Base-by-base conservation (phyloP, 1,139 yeast genomes). In the Chernovozyma aurita region DNA sequence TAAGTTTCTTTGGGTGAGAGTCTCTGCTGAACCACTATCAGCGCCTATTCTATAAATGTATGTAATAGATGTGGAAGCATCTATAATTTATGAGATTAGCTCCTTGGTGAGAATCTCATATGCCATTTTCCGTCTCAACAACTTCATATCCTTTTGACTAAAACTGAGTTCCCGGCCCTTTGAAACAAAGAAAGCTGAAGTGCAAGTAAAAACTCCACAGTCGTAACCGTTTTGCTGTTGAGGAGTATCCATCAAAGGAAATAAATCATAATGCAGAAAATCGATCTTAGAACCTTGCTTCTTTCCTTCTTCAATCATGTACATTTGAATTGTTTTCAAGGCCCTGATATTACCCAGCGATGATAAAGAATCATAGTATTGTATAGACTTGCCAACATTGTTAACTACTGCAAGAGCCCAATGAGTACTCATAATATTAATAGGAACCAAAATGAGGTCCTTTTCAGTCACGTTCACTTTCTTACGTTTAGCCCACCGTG, bases 171-270 rank as follows among this genome's bases (percentile, higher is more conserved):
- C 63, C 25, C 59, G 54, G 9, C 63, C 62, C 37, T 76, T 55
- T 14, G 86, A 65, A 31, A 85, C 50, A 34, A 73, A 80, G 36
- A 78, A 74, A 1, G 87, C 86, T 41, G 84, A 83, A 38, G 87
- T 76, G 57, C 97, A 85, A 7, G 95, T 77, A 52, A 90, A 92
- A 1, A 92, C 95, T 1, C 99, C 99, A 62, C 99, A 94, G 56
- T 94, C 99, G 46, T 59, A 85, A 0, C 97, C 97, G 54, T 94
- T 94, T 24, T 72, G 66, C 56, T 94, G 99, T 47, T 82, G 87
- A 0, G 98, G 98, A 26, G 90, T 76, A 18, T 69, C 63, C 26
- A 66, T 58, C 37, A 52, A 62, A 2, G 63, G 64, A 28, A 50
- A 45, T 30, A 60, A 55, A 40, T 53, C 50, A 45, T 72, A 68